phyloP scores from a whole-genome alignment of 2,329 filamentous ascomycete genomes.

The Exophiala bonariae region DNA sequence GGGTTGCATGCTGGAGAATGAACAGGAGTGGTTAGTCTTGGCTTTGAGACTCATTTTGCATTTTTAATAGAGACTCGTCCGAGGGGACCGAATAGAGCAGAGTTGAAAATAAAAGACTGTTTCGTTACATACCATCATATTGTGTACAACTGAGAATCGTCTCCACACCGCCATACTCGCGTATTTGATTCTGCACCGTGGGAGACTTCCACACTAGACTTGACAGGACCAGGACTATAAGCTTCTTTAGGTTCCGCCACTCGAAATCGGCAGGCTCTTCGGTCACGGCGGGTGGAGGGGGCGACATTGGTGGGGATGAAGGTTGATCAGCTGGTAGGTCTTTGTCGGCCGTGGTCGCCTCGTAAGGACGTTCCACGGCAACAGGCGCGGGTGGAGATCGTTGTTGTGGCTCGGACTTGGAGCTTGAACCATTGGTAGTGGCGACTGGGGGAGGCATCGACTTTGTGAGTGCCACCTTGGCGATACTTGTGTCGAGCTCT shows the following conservation, averaged over 20 bases:
- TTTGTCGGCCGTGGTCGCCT: constrained; percentile 29
- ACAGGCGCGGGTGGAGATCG: constrained; percentile 41
- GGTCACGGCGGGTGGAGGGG: constrained; percentile 48
- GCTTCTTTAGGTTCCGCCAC: constrained; percentile 84
- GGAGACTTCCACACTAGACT: constrained; percentile 85
- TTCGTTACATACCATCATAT: constrained; percentile 75
- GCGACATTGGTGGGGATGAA: constrained; percentile 30
- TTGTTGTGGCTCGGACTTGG: constrained; percentile 26
- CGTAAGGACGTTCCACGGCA: constrained; percentile 67
- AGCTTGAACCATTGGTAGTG: constrained; percentile 11
- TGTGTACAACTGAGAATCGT: constrained; percentile 84
- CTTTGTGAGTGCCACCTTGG: constrained; percentile 64
- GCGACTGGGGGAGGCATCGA: constrained; percentile 14
- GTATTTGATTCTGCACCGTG: constrained; percentile 83
- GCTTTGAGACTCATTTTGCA: too few species aligned
- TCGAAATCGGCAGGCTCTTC: constrained; percentile 67
- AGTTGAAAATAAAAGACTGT: too few species aligned
- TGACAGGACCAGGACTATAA: constrained; percentile 86
- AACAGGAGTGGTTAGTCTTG: too few species aligned
- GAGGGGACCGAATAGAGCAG: too few species aligned
- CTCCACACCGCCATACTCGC: constrained; percentile 81
- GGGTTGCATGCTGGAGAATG: constrained; percentile 63
- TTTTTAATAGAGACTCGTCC: too few species aligned
- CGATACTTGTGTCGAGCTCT: constrained; percentile 83
- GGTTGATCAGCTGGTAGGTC: constrained; percentile 9